Evolutionary conservation across 371 early-diverging fungal species (phyloP), one percentile per base, ranked within the genome.

Genomic region (Mucor indicus): DNA sequence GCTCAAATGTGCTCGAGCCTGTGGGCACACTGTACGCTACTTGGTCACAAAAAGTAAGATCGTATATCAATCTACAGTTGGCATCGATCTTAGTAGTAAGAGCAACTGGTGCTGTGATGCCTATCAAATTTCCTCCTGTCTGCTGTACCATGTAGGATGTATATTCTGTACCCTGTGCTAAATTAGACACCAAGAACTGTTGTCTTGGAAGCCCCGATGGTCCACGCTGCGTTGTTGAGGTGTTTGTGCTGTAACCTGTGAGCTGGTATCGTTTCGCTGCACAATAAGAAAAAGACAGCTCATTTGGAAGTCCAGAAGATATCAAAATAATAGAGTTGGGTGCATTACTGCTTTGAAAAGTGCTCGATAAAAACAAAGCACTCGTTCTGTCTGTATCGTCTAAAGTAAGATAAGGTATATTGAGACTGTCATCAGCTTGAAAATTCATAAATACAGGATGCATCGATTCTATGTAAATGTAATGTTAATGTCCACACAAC

Each of bases 1-100:
- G 27, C 4, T 25, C 10, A 33, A 52, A 44, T 0, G 49, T 33
- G 1, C 38, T 55, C 6, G 62, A 47, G 38, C 53, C 33, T 13
- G 57, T 36, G 25, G 79, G 79, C 0, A 83, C 84, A 21, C 81
- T 75, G 46, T 85, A 83, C 0, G 80, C 80, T 2, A 83, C 83
- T 50, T 77, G 72, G 17, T 76, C 50, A 57, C 85, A 85, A 46
- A 83, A 81, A 13, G 42, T 43, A 6, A 85, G 53, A 27, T 76
- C 65, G 38, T 79, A 75, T n/a, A 84, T 64, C 40, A 84, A 44
- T 23, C 67, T 57, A 53, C 85, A 84, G 33, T 73, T 79, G 16
- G 57, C 56, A 53, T 58, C 75, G 60, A 43, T 24, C 37, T 72
- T 76, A 8, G 71, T 72, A 2, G 42, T 22, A 1, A 70, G 20